Percentiles rank a stretch among this genome's conserved stretches.
Conservation (phyloP, 2,329 filamentous ascomycete genomes). For the Ophiostoma populinum region DNA sequence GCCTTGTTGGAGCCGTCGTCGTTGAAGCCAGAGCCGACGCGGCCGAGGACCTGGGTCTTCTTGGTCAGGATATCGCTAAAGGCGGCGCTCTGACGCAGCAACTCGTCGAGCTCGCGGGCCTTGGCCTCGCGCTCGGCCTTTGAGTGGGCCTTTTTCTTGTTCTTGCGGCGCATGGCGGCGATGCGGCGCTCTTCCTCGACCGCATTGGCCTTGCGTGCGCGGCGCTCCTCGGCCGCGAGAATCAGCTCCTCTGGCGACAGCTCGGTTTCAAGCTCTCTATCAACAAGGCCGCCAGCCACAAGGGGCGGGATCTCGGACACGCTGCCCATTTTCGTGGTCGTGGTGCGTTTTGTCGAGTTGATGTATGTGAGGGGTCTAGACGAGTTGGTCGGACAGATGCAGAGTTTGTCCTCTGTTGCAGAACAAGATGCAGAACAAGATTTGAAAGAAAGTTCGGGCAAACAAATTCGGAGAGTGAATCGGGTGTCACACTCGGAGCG, state of each 20-base stretch:
- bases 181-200: conserved; percentile 25
- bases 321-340: too few relatives aligned
- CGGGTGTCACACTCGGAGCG: too few relatives aligned
- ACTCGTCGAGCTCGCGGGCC: conserved; percentile 39
- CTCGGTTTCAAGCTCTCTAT: too few relatives aligned
- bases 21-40: conserved; percentile 42
- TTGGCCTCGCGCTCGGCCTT: conserved; percentile 39
- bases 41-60: conserved; percentile 44
- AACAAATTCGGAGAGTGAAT: too few relatives aligned
- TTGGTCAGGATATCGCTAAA: conserved; percentile 47
- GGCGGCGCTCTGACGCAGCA: conserved; percentile 39
- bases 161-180: conserved; percentile 22
- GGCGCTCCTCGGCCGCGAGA: conserved; percentile 25
- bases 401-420: too few relatives aligned
- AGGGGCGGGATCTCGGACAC: too few relatives aligned
- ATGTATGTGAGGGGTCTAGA: too few relatives aligned
- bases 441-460: too few relatives aligned
- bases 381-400: too few relatives aligned
- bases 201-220: conserved; percentile 28
- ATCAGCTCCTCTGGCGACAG: conserved; percentile 4
- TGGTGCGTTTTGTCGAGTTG: too few relatives aligned
- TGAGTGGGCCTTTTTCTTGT: conserved; percentile 30
- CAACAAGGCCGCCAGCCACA: too few relatives aligned
- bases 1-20: conserved; percentile 27
- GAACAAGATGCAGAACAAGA: too few relatives aligned